phyloP scores from a whole-genome alignment of 176 grass and related monocot genomes.

The Carex kokanica region DNA sequence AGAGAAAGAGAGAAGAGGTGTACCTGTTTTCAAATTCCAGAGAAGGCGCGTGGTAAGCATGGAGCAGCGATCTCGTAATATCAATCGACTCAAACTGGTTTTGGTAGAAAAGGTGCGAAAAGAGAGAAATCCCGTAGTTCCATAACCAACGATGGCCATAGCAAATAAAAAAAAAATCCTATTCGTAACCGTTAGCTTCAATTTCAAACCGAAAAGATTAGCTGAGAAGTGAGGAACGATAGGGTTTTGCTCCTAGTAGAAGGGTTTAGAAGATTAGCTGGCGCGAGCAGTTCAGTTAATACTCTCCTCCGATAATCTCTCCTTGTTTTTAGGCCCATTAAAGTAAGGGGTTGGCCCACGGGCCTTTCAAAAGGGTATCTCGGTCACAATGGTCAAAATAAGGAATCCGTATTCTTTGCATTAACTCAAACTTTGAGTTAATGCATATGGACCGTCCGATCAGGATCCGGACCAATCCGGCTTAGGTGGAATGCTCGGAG shows the following conservation, averaged over 20 bases:
- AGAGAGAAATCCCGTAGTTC: slow-evolving; percentile 4
- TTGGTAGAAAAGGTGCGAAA: background rate
- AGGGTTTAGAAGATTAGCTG: slow-evolving; percentile 10
- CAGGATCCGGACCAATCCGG: no score
- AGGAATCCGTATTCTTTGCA: no score
- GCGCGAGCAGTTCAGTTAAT: background rate
- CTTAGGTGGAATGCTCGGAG: no score
- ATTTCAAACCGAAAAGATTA: background rate
- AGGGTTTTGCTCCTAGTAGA: background rate
- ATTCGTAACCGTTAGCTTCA: background rate
- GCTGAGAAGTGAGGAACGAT: background rate
- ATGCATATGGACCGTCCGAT: no score
- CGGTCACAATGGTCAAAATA: background rate
- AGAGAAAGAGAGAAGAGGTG: background rate
- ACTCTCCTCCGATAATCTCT: background rate
- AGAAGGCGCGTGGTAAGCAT: background rate
- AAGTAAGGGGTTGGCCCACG: no score
- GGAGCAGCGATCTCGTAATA: background rate
- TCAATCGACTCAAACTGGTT: background rate
- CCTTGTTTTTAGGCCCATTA: background rate
- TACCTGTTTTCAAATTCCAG: slow-evolving; percentile 14
- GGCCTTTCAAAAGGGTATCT: background rate
- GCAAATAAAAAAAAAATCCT: background rate
- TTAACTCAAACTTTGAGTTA: no score
- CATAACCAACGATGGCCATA: background rate